Base-by-base conservation (phyloP, 2,329 filamentous ascomycete species). In the Microdochium bolleyi region DNA sequence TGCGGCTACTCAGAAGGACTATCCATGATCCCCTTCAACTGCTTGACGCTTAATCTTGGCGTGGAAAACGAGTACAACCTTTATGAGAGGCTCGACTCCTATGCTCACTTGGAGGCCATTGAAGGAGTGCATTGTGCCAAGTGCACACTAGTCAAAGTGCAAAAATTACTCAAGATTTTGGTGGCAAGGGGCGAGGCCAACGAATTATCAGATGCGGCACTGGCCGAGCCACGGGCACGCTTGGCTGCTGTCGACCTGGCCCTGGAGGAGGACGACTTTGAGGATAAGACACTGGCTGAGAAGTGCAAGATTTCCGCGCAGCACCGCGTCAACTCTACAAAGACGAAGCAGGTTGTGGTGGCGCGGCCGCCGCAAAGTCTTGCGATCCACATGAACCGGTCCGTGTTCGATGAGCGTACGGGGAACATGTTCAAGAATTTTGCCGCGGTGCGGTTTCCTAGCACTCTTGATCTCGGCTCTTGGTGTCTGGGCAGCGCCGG, bases 11-110 rank as follows among this genome's bases (percentile, higher is more conserved):
- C 89, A 0, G 91, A 96, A 61, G 92, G 92, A 1, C 76, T 96
- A 14, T 91, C 88, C 1, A 82, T 97, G 71, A 95, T 90, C 21
- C 90, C 91, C 0, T 97, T 97, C 75, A 96, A 94, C 64, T 96
- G 91, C 63, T 73, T 97, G 49, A 96, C 92, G 0, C 80, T 97
- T 0, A 90, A 87, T 34, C 80, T 97, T 1, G 89, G 88, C 1
- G 71, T 77, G 4, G 77, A 78, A 49, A 78, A 76, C 57, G 65
- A 70, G 27, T 89, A 92, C 62, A 81, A 90, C 55, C 71, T 97
- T 0, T 83, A 84, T 53, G 85, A 94, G 54, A 86, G 90, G 52
- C 72, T 99, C 21, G 87, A 95, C 64, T 84, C 90, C 22, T 96
- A 92, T 65, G 94, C 89, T 25, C 81, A 84, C 13, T 77, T 96